These are phyloP conservation scores for Magnaporthiopsis rhizophila DNA, from an alignment of 2,329 filamentous ascomycete species.

Conservation along the genomic window DNA sequence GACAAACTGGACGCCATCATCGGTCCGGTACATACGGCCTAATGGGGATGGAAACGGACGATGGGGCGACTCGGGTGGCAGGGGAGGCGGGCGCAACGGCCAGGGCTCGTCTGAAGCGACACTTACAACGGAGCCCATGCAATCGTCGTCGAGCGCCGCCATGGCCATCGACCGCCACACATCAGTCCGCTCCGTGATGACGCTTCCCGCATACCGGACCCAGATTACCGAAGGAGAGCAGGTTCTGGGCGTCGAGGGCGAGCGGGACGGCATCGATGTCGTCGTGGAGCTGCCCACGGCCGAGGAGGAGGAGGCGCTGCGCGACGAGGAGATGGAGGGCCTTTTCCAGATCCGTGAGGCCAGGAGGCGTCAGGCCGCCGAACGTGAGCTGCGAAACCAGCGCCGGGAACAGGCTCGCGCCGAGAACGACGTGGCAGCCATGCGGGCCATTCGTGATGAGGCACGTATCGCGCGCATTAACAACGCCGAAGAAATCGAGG, in stretches of 20 bases:
- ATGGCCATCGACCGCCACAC: constrained; percentile 67
- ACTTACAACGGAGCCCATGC: constrained; percentile 1
- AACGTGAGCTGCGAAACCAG: constrained; percentile 68
- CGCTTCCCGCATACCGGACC: constrained; percentile 74
- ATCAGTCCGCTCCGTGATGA: constrained; percentile 89
- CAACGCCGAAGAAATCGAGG: constrained; percentile 49
- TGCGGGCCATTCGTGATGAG: constrained; percentile 58
- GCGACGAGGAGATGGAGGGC: constrained; percentile 88
- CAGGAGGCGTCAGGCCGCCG: constrained; percentile 65
- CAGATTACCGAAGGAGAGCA: constrained; percentile 68
- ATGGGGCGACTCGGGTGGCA: constrained; percentile 11
- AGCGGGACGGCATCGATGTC: constrained; percentile 83
- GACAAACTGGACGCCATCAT: constrained; percentile 33
- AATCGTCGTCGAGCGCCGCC: constrained; percentile 12
- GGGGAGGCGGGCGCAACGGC: not conserved
- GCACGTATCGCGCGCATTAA: constrained; percentile 37
- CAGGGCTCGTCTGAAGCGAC: not conserved
- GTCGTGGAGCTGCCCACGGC: constrained; percentile 77
- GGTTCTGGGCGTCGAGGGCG: constrained; percentile 80
- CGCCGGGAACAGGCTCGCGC: constrained; percentile 63
- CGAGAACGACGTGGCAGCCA: constrained; percentile 58
- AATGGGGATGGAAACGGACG: not conserved
- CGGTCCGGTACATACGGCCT: not conserved
- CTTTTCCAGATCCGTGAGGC: constrained; percentile 82
- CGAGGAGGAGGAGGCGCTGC: constrained; percentile 68